Conservation (phyloP, 2,329 filamentous ascomycete species). For the Zasmidium citrigriseum region DNA sequence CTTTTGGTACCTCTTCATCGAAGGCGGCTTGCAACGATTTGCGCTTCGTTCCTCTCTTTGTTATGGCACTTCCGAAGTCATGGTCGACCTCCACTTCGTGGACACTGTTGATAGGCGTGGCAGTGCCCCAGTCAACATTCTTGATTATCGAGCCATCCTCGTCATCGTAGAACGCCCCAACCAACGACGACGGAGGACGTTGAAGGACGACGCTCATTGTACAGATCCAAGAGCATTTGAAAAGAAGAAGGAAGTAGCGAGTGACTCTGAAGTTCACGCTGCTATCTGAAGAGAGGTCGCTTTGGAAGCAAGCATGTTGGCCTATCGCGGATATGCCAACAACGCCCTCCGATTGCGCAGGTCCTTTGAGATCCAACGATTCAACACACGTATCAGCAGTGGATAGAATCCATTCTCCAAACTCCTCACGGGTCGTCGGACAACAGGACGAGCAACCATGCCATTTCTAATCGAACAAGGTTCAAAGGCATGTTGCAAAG, state of each 20-base stretch:
- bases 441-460: neutral
- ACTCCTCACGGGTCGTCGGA: constrained; percentile 1
- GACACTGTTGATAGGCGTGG: constrained; percentile 17
- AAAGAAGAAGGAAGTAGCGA: neutral
- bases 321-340: neutral
- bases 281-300: neutral
- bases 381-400: neutral
- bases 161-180: constrained; percentile 8
- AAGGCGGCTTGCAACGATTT: neutral
- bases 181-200: constrained; percentile 2
- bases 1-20: constrained; percentile 4
- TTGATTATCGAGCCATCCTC: constrained; percentile 3
- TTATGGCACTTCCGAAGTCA: constrained; percentile 14
- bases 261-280: neutral
- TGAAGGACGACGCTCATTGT: constrained; percentile 14
- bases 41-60: constrained; percentile 12
- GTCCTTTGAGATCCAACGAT: neutral
- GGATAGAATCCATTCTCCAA: neutral
- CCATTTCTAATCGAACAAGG: constrained; percentile 1
- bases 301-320: neutral
- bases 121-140: constrained; percentile 23
- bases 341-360: neutral
- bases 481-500: constrained; percentile 13
- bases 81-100: constrained; percentile 16
- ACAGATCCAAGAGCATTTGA: neutral